Percentiles rank a stretch among this genome's conserved stretches.
Conservation (phyloP, 805 yeast species). For the Blastobotrys mokoenaii region DNA sequence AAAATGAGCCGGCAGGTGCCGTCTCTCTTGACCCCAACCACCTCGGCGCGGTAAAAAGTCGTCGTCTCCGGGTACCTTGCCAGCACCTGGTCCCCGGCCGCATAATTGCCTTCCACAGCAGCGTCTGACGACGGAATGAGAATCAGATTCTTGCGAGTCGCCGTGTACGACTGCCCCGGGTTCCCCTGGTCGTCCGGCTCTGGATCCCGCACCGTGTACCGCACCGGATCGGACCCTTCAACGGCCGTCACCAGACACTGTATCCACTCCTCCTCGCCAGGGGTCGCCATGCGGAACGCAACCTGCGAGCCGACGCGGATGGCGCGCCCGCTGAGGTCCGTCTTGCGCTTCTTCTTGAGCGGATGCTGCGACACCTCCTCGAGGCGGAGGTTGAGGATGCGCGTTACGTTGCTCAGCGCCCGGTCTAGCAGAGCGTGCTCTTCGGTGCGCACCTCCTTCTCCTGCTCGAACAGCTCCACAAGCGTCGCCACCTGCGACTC, state of each 20-base stretch:
- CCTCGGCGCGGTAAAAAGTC: slow-evolving; percentile 91
- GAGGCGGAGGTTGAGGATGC: background rate
- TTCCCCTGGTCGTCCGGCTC: slow-evolving; percentile 93
- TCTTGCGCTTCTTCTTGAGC: slow-evolving; percentile 1
- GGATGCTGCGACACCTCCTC: background rate
- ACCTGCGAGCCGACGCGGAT: slow-evolving; percentile 62
- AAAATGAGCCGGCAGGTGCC: slow-evolving; percentile 71
- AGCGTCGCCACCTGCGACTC: too few species aligned
- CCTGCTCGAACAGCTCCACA: too few species aligned
- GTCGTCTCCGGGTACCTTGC: slow-evolving; percentile 98
- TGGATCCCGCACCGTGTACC: slow-evolving; percentile 91
- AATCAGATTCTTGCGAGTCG: slow-evolving; percentile 74
- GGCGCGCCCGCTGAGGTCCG: slow-evolving; percentile 27
- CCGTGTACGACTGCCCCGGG: slow-evolving; percentile 77
- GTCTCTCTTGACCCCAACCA: slow-evolving; percentile 65
- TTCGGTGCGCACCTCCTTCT: background rate
- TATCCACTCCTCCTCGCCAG: slow-evolving; percentile 81
- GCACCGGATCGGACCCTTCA: slow-evolving; percentile 65
- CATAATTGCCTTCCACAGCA: too few species aligned
- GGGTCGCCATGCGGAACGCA: slow-evolving; percentile 58
- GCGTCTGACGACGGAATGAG: slow-evolving; percentile 39
- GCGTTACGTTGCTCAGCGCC: background rate
- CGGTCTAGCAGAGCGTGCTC: background rate
- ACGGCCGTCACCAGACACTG: slow-evolving; percentile 83
- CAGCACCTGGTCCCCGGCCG: slow-evolving; percentile 71